These are phyloP conservation scores for Zygotorulaspora sp. DNA, from an alignment of 805 yeast genomes.

Conservation along the genomic window DNA sequence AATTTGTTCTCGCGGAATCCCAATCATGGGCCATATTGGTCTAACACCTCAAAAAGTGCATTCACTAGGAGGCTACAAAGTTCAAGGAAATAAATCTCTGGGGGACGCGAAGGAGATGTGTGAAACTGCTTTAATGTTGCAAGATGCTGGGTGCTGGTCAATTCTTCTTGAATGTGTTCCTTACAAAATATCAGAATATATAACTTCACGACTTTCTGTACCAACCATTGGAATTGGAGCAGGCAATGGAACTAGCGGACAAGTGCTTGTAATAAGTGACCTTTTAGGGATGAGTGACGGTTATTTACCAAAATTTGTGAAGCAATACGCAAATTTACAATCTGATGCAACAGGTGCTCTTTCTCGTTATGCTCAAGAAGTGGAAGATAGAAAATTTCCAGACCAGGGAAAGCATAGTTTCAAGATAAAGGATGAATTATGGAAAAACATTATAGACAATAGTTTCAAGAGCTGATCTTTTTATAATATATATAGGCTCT, in stretches of 20 bases:
- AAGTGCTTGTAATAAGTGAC: constrained; percentile 85
- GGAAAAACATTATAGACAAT: constrained; percentile 36
- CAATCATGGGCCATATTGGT: constrained; percentile 90
- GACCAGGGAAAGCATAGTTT: constrained; percentile 56
- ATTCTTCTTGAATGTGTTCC: constrained; percentile 87
- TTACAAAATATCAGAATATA: constrained; percentile 54
- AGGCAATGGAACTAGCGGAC: constrained; percentile 78
- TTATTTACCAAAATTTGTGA: constrained; percentile 66
- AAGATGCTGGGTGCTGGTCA: constrained; percentile 71
- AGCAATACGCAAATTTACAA: constrained; percentile 54
- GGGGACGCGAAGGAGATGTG: constrained; percentile 52
- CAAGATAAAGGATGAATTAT: constrained; percentile 61
- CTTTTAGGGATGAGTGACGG: constrained; percentile 68
- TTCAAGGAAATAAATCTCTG: constrained; percentile 64
- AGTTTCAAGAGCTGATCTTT: constrained; percentile 2
- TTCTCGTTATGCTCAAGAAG: constrained; percentile 53
- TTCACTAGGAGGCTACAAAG: constrained; percentile 78
- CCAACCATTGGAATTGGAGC: constrained; percentile 98
- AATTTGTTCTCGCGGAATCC: constrained; percentile 68
- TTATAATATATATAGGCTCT: background rate
- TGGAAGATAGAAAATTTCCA: constrained; percentile 57
- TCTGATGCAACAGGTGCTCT: constrained; percentile 49
- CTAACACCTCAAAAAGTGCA: constrained; percentile 84
- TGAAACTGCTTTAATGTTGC: constrained; percentile 64
- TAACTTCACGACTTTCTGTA: constrained; percentile 55